Base-by-base conservation (phyloP, 2,329 filamentous ascomycete genomes). In the Rhinocladiella similis region DNA sequence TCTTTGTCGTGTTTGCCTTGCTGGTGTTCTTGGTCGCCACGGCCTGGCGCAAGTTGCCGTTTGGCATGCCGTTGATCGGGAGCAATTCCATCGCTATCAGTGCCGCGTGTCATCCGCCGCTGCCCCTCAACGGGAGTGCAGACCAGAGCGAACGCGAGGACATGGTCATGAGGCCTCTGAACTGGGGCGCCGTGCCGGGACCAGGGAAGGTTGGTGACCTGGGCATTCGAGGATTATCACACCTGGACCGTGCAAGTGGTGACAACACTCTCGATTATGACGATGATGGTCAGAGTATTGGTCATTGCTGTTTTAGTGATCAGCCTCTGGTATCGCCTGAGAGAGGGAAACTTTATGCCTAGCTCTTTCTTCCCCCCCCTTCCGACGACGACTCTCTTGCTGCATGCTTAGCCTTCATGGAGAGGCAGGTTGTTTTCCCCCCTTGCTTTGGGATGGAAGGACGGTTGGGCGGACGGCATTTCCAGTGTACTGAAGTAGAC, bases 51-150 rank as follows among this genome's bases (percentile, higher is more conserved):
- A 62, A 56, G 18, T 63, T 67, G 10, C 57, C 59, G 20, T 61
- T 65, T 2, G 64, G 65, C 1, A 70, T 72, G 60, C 67, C 66
- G 1, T 52, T 72, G 20, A 68, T 64, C 1, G 63, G 62, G 3
- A 70, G 64, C 39, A 70, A 69, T 52, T 71, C 67, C 38, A 52
- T 68, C 14, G 71, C 67, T 3, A 69, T 72, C 48, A 67, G 65
- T n/a, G 69, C 70, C 9, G 69, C 69, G 10, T 72, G 70, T 50
- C 70, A 72, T 61, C 60, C 50, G 3, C 61, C 58, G 1, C 19
- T 46, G 2, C 59, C 48, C 2, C 56, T 60, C 22, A 7, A 7
- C 22, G 22, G 22, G 4, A 7, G 22, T 25, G 22, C 22, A 19
- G 51, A 36, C 14, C 50, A 63, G 50, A 50, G 53, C 14, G 60